Evolutionary conservation across 129 eudicot species (phyloP), one percentile per base, ranked within the genome.

Genomic region (Gnaphalium uliginosum): DNA sequence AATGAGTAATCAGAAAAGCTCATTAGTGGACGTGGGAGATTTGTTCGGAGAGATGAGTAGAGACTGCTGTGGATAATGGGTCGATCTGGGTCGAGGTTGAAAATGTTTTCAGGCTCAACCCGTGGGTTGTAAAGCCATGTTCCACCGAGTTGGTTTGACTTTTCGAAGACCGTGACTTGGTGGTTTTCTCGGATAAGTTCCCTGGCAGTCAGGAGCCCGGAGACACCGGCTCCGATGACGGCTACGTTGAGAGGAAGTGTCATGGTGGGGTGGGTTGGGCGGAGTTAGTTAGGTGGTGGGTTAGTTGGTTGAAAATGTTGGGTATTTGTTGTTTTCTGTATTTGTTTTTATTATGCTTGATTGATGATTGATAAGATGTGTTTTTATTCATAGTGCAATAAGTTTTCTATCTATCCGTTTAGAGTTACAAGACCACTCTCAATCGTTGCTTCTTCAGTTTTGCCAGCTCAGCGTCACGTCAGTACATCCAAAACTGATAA

Each of bases 211-310:
- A 76, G 66, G 4, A 92, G 85, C 6, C 94, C 94, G 5, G 81
- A 61, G 7, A 78, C 60, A 18, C 96, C 96, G 61, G 91, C 98
- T 72, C 98, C 96, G 76, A 92, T 87, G 43, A 89, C 96, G 1
- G 90, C 94, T 13, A 87, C 89, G 29, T 81, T 89, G 71, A 76
- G 78, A 56, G 83, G 71, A 48, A 53, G 6, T 8, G 78, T 41
- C 85, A 75, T 81, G 51, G 62, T 11, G 7, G 50, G 43, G 48
- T 41, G 18, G 53, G 53, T 53, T 19, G 57, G 58, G 22, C 43
- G 43, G 13, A 37, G 43, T 37, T 37, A 37, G 43, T 8, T 37
- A 39, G 46, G 46, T 7, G 39, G 39, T 33, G 39, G 39, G 39
- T 33, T 33, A 33, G 50, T 33, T 21, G 25, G 56, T 50, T 50